A percentile compares a stretch with the other conserved stretches of the same genome.
Evolutionary conservation across 2,329 filamentous ascomycete genomes (phyloP).

Genomic region (Xylaria sp.): DNA sequence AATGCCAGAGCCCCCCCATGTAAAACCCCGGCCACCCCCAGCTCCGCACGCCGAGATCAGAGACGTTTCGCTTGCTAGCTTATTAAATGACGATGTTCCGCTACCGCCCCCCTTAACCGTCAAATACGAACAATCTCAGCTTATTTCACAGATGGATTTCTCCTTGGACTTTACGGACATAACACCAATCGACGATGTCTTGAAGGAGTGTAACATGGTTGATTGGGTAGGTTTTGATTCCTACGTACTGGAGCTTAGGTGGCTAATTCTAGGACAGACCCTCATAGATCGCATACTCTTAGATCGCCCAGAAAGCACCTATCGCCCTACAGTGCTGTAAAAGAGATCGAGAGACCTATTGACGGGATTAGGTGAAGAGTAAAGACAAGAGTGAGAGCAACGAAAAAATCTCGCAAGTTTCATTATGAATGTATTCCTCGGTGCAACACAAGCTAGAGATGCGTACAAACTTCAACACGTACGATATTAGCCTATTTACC

Average conservation of each 20-base stretch:
- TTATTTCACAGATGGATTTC: constrained; percentile 36
- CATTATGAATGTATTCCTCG: too few species aligned
- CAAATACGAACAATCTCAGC: constrained; percentile 33
- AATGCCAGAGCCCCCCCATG: constrained; percentile 34
- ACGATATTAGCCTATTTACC: too few species aligned
- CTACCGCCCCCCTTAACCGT: constrained; percentile 25
- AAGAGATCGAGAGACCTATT: not conserved
- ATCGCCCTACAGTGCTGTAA: constrained; percentile 22
- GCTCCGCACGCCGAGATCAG: constrained; percentile 38
- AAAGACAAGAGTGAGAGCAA: not conserved
- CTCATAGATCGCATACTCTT: constrained; percentile 40
- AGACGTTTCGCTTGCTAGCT: constrained; percentile 40
- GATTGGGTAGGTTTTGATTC: constrained; percentile 47
- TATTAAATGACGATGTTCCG: constrained; percentile 42
- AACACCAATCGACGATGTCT: constrained; percentile 46
- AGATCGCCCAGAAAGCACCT: constrained; percentile 35
- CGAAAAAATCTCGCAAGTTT: too few species aligned
- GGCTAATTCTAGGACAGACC: constrained; percentile 32
- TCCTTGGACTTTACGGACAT: constrained; percentile 42
- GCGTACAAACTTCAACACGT: too few species aligned
- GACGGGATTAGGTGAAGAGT: not conserved
- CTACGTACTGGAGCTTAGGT: not conserved
- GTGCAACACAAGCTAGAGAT: too few species aligned
- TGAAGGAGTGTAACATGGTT: constrained; percentile 42
- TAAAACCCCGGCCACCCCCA: constrained; percentile 32